Base-by-base conservation (phyloP, 2,329 filamentous ascomycete genomes). In the Magnaporthiopsis poae region DNA sequence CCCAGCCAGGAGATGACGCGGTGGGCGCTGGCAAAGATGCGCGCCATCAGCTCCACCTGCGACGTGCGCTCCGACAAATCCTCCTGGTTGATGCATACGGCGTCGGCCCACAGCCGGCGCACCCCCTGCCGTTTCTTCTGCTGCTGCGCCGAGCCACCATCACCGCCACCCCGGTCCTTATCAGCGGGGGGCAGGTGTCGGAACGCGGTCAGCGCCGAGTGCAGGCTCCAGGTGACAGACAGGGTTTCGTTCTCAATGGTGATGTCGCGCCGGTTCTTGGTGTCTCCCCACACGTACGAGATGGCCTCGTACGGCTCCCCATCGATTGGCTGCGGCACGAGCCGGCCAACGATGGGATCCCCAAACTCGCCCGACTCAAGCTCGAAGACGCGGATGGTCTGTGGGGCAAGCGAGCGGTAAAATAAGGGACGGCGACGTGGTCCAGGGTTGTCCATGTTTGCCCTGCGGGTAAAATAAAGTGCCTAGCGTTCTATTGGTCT, bases 241-340 rank as follows among this genome's bases (percentile, higher is more conserved):
- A 65, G 36, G n/a, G 25, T 27, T 15, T 35, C n/a, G 60, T 35
- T 64, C 27, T 62, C 33, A 29, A 65, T 25, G 15, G 29, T 46
- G 36, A 67, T 64, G 64, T 59, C 11, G 31, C 29, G 29, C 52
- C 46, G 56, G 35, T 66, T 31, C 7, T 11, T 11, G 21, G 31
- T 35, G 25, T 68, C 67, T n/a, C 67, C 67, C 65, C 65, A 66
- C 13, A 52, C 62, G 60, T 68, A 68, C 8, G 67, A 68, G 2
- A 68, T 33, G 21, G 67, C 67, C 61, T 66, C 65, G 31, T 65
- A 68, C 27, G 63, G 52, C 56, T 65, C 52, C 66, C 59, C 39
- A 72, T 73, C 2, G 72, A 74, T 2, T 74, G 73, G n/a, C 74
- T 74, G 0, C 78, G 75, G 60, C 80, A 82, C 63, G 21, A 65